Conservation (phyloP, 805 yeast species). For the Ogataea pilisensis region DNA sequence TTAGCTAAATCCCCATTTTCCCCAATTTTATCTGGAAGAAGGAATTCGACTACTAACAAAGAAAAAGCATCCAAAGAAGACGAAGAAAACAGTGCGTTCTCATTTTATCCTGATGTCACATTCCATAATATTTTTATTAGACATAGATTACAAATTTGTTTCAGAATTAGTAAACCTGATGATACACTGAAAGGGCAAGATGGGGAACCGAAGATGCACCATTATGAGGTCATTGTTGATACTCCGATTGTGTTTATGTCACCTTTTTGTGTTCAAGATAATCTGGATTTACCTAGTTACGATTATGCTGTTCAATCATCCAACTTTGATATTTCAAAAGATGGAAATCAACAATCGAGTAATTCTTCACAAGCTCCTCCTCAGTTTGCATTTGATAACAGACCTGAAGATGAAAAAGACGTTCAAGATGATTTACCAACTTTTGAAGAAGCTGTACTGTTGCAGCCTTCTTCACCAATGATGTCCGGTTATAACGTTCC, state of each 20-base stretch:
- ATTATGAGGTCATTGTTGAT: slow-evolving; percentile 76
- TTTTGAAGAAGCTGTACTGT: slow-evolving; percentile 60
- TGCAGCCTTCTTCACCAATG: slow-evolving; percentile 41
- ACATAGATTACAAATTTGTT: slow-evolving; percentile 67
- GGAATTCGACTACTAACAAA: slow-evolving; percentile 9
- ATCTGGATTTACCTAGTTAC: slow-evolving; percentile 38
- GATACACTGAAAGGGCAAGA: slow-evolving; percentile 30
- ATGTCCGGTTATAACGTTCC: slow-evolving; percentile 34
- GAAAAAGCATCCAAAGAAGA: slow-evolving; percentile 13
- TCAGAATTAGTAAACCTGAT: slow-evolving; percentile 63
- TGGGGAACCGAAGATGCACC: slow-evolving; percentile 49
- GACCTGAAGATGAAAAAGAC: slow-evolving; percentile 4
- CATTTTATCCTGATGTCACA: slow-evolving; percentile 59
- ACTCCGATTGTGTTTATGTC: slow-evolving; percentile 63
- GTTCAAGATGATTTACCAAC: slow-evolving; percentile 42
- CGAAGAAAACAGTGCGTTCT: slow-evolving; percentile 14
- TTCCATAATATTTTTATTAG: slow-evolving; percentile 57
- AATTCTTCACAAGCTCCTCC: too few relatives aligned
- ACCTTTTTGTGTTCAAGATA: slow-evolving; percentile 30
- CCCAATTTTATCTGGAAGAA: slow-evolving; percentile 17
- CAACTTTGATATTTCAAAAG: slow-evolving; percentile 6
- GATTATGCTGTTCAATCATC: slow-evolving; percentile 28
- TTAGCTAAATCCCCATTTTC: slow-evolving; percentile 21
- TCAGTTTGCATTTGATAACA: not conserved
- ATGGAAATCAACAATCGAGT: slow-evolving; percentile 6